Base-by-base conservation (phyloP, 2,329 filamentous ascomycete species). In the Zalaria sp. region DNA sequence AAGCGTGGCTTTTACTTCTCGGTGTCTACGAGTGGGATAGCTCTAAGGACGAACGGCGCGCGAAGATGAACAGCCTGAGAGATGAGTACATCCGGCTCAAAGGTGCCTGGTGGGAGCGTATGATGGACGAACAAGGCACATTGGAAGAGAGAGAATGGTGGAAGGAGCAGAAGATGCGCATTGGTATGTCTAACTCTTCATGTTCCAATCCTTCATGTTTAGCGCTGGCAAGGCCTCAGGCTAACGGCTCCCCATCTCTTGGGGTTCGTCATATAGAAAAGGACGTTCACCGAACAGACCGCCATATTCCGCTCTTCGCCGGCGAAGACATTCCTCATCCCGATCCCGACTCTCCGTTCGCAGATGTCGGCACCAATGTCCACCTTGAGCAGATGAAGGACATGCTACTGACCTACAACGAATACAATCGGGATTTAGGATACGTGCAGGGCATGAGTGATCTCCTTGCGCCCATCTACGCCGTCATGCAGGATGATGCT, bases 381-480 rank as follows among this genome's bases (percentile, higher is more conserved):
- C 91, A 98, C 61, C 74, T 98, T 48, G 91, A 98, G 63, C 91
- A 98, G 66, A 84, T 98, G 77, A 98, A 98, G 65, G 91, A 98
- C 59, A 93, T 98, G 84, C 79, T 98, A 1, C 72, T 98, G 11
- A 96, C 91, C 0, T 98, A 98, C 62, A 96, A 98, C 58, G 91
- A 98, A 64, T 93, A 93, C 64, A 98, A 98, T 65, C 83, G 79
- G 45, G 85, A 91, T 44, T 73, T 98, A 3, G 91, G 93, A 38
- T 98, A 98, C 57, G 91, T 98, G 1, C 91, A 98, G 66, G 91
- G 91, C 46, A 98, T 98, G 91, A 95, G 87, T 8, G 91, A 98
- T 61, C 75, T 98, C 1, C 75, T 98, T 5, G 87, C 91, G 0
- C 91, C 91, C 2, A 86, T 98, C 46, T 98, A 98, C 56, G 91